Base-by-base conservation (phyloP, 2,329 filamentous ascomycete species). In the Alternaria hordeiaustralica region DNA sequence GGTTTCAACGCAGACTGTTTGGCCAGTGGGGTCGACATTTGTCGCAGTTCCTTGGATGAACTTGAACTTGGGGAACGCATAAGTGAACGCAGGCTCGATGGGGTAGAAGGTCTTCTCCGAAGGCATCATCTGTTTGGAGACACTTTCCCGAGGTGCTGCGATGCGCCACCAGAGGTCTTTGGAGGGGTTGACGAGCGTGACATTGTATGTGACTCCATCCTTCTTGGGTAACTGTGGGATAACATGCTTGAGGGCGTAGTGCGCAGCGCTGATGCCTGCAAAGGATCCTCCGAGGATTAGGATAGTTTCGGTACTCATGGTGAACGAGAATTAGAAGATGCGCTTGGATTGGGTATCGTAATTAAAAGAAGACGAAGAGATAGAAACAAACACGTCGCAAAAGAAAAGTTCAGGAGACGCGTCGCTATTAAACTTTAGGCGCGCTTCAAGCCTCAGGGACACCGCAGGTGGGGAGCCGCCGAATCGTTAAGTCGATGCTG, bases 181-280 rank as follows among this genome's bases (percentile, higher is more conserved):
- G 8, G 84, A 84, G 2, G 87, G 85, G 56, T 87, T 85, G 67
- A 90, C 82, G 12, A 90, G 77, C 21, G 84, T 84, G 41, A 90
- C 78, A 64, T 85, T 86, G 74, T 87, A 85, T 11, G 80, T 79
- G 21, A 66, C 69, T 51, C 73, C 69, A 21, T 78, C 69, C 47
- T 79, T 75, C 67, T 77, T 77, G 1, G 73, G 72, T 15, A 81
- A 71, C 25, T 73, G 60, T 6, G 80, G 79, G 25, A 81, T 60
- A 5, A 73, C 68, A 64, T 80, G 75, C 55, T 74, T 76, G 26
- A 81, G 67, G 12, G 74, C 71, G 58, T 76, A 79, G 61, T 81
- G 79, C 12, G 79, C 76, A 18, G 77, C 72, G 61, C 71, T 66
- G 61, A 80, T 67, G 49, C 78, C 78, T 33, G 76, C 78, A 47